Conservation (phyloP, 108 stramenopile species). For the Cyclostephanos tholiformis region DNA sequence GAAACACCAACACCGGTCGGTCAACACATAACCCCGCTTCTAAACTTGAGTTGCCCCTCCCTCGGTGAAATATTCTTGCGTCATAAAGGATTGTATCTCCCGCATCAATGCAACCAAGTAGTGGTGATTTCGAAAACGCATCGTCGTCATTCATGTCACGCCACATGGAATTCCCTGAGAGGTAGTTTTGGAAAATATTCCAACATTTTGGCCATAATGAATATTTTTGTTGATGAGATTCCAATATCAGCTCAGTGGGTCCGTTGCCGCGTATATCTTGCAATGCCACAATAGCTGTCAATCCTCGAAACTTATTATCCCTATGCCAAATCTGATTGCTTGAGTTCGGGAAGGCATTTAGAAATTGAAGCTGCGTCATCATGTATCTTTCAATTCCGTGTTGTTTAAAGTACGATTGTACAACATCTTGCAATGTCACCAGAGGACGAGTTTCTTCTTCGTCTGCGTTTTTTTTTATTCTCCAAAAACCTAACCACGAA, state of each 20-base stretch:
- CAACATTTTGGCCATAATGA: conserved; percentile 17
- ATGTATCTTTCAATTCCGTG: conserved; percentile 29
- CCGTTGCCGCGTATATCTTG: conserved; percentile 37
- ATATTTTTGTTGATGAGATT: conserved; percentile 24
- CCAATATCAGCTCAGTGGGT: conserved; percentile 40
- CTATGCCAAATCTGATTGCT: conserved; percentile 49
- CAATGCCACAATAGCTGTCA: conserved; percentile 46
- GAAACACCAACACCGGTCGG: conserved; percentile 37
- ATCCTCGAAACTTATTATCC: conserved; percentile 34
- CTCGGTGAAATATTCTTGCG: conserved; percentile 42
- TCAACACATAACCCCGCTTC: neutral
- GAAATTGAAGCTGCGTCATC: conserved; percentile 43
- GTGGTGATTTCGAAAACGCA: neutral
- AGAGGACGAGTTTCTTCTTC: neutral
- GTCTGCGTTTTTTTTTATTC: neutral
- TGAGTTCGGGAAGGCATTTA: conserved; percentile 31
- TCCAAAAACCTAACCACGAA: conserved; percentile 9
- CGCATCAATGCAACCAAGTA: conserved; percentile 36
- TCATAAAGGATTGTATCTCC: conserved; percentile 40
- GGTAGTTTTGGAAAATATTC: conserved; percentile 1
- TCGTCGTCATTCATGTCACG: neutral
- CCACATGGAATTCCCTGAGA: neutral
- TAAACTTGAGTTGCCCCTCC: conserved; percentile 20
- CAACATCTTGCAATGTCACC: conserved; percentile 26
- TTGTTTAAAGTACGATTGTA: conserved; percentile 31